These are phyloP conservation scores for Harrya chromipes DNA, from an alignment of 768 basidiomycete genomes.

Conservation along the genomic window DNA sequence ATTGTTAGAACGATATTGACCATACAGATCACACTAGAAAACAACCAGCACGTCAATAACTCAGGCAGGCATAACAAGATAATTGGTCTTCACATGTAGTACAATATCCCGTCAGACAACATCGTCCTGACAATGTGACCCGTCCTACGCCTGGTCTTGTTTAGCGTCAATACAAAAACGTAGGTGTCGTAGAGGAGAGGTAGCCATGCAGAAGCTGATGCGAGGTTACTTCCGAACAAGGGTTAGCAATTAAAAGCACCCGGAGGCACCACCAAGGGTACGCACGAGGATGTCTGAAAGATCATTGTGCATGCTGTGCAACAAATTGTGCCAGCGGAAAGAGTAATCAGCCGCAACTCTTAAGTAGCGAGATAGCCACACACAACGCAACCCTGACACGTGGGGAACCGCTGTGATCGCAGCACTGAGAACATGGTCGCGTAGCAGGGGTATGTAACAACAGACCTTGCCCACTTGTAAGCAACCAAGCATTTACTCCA, in stretches of 20 bases:
- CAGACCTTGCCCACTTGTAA: conserved; percentile 49
- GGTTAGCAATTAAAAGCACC: neutral
- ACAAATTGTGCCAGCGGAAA: neutral
- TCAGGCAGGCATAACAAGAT: neutral
- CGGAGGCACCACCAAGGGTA: neutral
- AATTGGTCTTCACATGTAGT: conserved; percentile 30
- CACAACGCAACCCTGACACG: conserved; percentile 4
- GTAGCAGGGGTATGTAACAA: neutral
- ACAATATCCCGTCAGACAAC: conserved; percentile 34
- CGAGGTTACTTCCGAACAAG: conserved; percentile 16
- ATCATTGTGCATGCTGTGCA: conserved; percentile 41
- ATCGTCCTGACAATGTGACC: conserved; percentile 23
- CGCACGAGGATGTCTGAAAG: conserved; percentile 27
- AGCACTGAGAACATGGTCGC: neutral
- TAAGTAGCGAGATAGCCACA: neutral
- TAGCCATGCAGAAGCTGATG: conserved; percentile 40
- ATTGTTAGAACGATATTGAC: conserved; percentile 38
- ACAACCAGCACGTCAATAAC: neutral
- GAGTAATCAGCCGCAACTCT: conserved; percentile 28
- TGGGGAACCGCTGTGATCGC: conserved; percentile 14
- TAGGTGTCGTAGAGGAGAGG: conserved; percentile 40
- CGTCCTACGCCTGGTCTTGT: conserved; percentile 24
- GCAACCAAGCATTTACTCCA: conserved; percentile 52
- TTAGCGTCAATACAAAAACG: conserved; percentile 34
- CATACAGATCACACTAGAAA: conserved; percentile 36